Evolutionary conservation across 108 stramenopile genomes (phyloP).

Genomic region (Skeletonema tropicum): DNA sequence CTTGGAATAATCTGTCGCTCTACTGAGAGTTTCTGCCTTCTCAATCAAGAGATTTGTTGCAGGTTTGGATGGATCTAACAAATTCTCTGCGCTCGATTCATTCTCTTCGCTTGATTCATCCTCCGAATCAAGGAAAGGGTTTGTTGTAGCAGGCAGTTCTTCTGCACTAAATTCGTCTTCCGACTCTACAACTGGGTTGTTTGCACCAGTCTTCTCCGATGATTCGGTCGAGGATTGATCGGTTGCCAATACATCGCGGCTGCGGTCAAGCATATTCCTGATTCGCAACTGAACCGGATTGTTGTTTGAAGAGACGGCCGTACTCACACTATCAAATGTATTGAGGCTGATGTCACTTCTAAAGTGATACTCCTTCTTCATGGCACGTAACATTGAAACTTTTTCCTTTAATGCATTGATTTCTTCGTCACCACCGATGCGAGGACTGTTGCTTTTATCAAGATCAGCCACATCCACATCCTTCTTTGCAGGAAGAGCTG

Average conservation of each 20-base stretch:
- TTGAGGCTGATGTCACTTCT: conserved; percentile 7
- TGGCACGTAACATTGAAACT: not conserved
- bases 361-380: conserved; percentile 5
- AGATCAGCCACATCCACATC: not conserved
- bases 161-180: not conserved
- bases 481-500: not conserved
- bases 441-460: not conserved
- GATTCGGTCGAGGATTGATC: not conserved
- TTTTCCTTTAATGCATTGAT: not conserved
- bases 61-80: not conserved
- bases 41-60: conserved; percentile 1
- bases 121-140: not conserved
- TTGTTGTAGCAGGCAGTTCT: not conserved
- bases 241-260: not conserved
- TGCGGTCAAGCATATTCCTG: conserved; percentile 2
- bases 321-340: conserved; percentile 1
- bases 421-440: not conserved
- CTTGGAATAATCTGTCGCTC: not conserved
- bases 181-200: not conserved
- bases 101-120: not conserved
- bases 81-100: not conserved
- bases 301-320: not conserved
- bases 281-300: not conserved
- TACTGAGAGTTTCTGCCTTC: conserved; percentile 1
- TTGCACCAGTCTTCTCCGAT: not conserved